Evolutionary conservation across 2,329 filamentous ascomycete genomes (phyloP).

Genomic region (Diatrype stigma): DNA sequence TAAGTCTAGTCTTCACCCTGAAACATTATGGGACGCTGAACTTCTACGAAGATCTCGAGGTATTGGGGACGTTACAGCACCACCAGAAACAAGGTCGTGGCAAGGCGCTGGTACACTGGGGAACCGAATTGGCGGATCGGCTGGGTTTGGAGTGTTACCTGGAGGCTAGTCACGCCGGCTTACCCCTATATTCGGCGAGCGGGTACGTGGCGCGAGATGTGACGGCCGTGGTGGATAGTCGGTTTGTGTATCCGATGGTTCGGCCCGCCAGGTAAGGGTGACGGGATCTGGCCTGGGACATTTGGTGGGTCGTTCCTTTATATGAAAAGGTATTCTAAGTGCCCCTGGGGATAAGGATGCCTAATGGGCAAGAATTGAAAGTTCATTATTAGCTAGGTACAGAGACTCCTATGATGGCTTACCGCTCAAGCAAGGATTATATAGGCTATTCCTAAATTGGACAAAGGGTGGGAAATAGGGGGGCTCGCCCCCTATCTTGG

Average conservation of each 20-base stretch:
- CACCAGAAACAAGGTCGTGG: constrained; percentile 11
- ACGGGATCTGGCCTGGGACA: no score
- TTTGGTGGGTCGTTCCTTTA: no score
- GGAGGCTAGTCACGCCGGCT: constrained; percentile 8
- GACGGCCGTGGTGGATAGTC: constrained; percentile 5
- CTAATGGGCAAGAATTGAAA: no score
- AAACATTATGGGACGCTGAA: background rate
- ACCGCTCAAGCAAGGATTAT: no score
- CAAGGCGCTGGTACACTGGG: constrained; percentile 8
- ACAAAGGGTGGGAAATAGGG: no score
- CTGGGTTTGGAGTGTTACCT: constrained; percentile 11
- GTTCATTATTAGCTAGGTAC: no score
- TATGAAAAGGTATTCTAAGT: no score
- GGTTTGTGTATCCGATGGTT: constrained; percentile 5
- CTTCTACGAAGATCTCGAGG: constrained; percentile 8
- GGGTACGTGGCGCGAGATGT: constrained; percentile 10
- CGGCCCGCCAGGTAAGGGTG: no score
- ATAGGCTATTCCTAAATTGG: no score
- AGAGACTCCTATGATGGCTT: no score
- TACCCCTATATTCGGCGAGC: constrained; percentile 8
- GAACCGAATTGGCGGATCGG: constrained; percentile 10
- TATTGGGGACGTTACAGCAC: constrained; percentile 4
- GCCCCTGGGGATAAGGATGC: no score
- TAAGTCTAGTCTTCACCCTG: background rate
- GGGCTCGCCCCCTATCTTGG: no score